Base-by-base conservation (phyloP, 1,139 yeast species). In the Yamadazyma aaseri region DNA sequence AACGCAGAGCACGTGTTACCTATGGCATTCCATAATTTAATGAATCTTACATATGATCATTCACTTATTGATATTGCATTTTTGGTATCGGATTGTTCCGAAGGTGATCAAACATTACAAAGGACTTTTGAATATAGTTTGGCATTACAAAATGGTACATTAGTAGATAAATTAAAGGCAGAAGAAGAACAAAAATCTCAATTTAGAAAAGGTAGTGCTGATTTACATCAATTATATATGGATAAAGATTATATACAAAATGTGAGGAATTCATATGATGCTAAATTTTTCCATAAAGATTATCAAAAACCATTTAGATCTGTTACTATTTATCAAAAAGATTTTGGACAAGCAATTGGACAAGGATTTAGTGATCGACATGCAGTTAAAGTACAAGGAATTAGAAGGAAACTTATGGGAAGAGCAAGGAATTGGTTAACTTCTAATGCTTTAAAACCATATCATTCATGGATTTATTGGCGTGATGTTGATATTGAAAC, bases 381-480 rank as follows among this genome's bases (percentile, higher is more conserved):
- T 54, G 94, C 86, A 13, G 94, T 86, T 30, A 86, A 85, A 54
- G 90, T 85, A 15, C 96, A 87, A 60, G 96, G 95, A 11, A 82
- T 86, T 25, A 73, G 96, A 50, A 69, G 96, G 42, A 86, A 85
- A 54, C 62, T 86, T 42, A 86, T 87, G 96, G 96, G 95, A 2
- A 69, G 94, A 39, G 96, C 96, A 3, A 71, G 96, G 56, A 87
- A 87, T 57, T 87, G 95, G 94, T 65, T 87, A 33, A 76, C 90
- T 3, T 72, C 86, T 2, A 74, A 78, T 28, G 89, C 95, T 1
- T 63, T 87, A 42, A 76, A 80, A 50, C 89, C 95, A 1, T 82
- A 86, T 51, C 96, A 87, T 58, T 81, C 94, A 2, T 87, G 96
- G 96, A 95, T 87, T 9, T 84, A 86, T 55, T 87, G 96, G 96